Percentiles rank a stretch among this genome's conserved stretches.
These are phyloP conservation scores for Prillingera fragicola DNA, from an alignment of 1,284 basidiomycete genomes.

Conservation along the genomic window DNA sequence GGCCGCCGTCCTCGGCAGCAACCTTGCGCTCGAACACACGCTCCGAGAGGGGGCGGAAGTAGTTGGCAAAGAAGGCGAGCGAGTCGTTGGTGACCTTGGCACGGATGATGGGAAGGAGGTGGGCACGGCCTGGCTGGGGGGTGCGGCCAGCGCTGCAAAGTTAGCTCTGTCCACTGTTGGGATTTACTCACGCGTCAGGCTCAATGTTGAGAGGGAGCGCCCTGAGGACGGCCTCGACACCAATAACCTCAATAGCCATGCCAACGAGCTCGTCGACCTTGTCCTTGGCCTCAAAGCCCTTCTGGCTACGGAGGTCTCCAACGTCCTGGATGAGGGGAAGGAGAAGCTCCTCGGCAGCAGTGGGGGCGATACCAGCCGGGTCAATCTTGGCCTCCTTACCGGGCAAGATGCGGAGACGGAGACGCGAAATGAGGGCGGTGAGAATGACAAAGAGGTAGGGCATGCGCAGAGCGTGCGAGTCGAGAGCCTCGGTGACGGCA, in stretches of 20 bases:
- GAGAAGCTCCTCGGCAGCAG: constrained; percentile 68
- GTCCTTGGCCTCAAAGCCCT: constrained; percentile 86
- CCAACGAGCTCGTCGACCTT: constrained; percentile 75
- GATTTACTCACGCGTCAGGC: constrained; percentile 62
- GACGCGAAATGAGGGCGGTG: constrained; percentile 49
- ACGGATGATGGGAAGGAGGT: constrained; percentile 84
- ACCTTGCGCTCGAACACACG: constrained; percentile 81
- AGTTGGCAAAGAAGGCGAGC: constrained; percentile 77
- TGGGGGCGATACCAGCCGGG: constrained; percentile 47
- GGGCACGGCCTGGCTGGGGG: constrained; percentile 62
- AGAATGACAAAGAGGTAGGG: constrained; percentile 63
- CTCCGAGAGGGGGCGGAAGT: constrained; percentile 91
- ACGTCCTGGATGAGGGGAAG: constrained; percentile 68
- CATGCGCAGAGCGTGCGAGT: constrained; percentile 61
- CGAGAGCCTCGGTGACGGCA: constrained; percentile 62
- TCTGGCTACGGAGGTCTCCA: constrained; percentile 68
- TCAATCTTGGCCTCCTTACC: constrained; percentile 15
- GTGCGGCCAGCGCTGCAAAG: constrained; percentile 28
- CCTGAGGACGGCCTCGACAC: constrained; percentile 71
- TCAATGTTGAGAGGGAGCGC: constrained; percentile 82
- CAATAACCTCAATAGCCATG: constrained; percentile 76
- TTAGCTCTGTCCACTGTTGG: neutral
- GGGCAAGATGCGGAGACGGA: constrained; percentile 40
- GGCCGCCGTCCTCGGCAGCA: constrained; percentile 63
- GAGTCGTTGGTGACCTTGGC: constrained; percentile 69